A percentile compares a stretch with the other conserved stretches of the same genome.
These are phyloP conservation scores for Exophiala lecanii-corni DNA, from an alignment of 2,329 filamentous ascomycete species.

Conservation along the genomic window DNA sequence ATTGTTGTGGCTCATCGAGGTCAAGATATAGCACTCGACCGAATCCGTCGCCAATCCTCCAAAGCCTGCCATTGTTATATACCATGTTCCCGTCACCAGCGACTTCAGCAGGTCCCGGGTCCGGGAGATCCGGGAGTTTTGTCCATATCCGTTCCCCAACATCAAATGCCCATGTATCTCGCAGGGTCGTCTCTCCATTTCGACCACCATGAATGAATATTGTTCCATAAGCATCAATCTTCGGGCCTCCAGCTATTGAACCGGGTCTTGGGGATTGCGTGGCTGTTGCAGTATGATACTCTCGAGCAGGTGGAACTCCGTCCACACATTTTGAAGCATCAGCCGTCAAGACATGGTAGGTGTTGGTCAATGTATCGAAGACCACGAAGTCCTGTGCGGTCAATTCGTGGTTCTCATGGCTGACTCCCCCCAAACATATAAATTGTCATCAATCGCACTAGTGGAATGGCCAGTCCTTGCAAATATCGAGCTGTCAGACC, in stretches of 20 bases:
- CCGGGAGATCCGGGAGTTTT: conserved; percentile 12
- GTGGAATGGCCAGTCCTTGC: conserved; percentile 8
- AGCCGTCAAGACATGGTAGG: conserved; percentile 7
- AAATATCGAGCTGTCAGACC: neutral
- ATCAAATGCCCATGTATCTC: conserved; percentile 22
- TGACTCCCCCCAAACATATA: conserved; percentile 11
- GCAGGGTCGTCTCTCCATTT: conserved; percentile 2
- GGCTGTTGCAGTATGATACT: conserved; percentile 10
- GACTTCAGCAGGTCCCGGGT: conserved; percentile 6
- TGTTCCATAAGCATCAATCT: conserved; percentile 14
- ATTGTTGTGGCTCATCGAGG: conserved; percentile 11
- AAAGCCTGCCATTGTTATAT: conserved; percentile 11
- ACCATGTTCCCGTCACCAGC: conserved; percentile 7
- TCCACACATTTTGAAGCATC: conserved; percentile 8
- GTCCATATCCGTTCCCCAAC: conserved; percentile 16
- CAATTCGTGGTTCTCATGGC: neutral
- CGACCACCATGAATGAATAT: conserved; percentile 20
- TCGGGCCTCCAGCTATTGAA: conserved; percentile 7
- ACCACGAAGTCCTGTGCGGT: conserved; percentile 7
- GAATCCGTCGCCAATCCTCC: conserved; percentile 13
- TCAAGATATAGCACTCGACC: conserved; percentile 15
- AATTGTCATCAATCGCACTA: conserved; percentile 7
- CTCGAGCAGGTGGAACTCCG: conserved; percentile 12
- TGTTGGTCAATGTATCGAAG: conserved; percentile 12
- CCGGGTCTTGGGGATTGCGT: conserved; percentile 9